A percentile compares a stretch with the other conserved stretches of the same genome.
These are phyloP conservation scores for Phytopythium mirpurense DNA, from an alignment of 352 stramenopile species.

Conservation along the genomic window DNA sequence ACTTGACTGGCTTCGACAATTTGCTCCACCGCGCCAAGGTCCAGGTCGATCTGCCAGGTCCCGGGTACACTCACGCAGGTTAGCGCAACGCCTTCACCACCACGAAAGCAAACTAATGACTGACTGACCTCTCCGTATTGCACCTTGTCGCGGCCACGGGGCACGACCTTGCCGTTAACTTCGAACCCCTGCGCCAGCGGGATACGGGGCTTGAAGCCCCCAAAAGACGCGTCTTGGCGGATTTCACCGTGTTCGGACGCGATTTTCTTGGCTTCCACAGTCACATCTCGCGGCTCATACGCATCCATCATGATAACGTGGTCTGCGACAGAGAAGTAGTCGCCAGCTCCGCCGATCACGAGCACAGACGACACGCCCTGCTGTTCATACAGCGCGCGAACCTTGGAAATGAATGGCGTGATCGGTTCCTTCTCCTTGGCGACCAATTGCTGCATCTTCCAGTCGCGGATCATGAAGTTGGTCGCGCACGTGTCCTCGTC, in stretches of 20 bases:
- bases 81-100: neutral
- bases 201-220: constrained; percentile 45
- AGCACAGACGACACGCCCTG: constrained; percentile 91
- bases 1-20: constrained; percentile 88
- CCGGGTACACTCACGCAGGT: neutral
- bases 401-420: constrained; percentile 95
- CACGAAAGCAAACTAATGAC: neutral
- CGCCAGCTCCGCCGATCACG: constrained; percentile 94
- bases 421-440: constrained; percentile 96
- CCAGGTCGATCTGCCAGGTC: constrained; percentile 59
- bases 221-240: constrained; percentile 43
- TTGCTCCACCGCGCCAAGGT: constrained; percentile 83
- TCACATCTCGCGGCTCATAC: constrained; percentile 92
- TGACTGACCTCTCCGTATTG: constrained; percentile 77
- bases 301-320: constrained; percentile 97
- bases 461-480: constrained; percentile 98
- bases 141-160: constrained; percentile 66
- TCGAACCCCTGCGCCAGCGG: constrained; percentile 48
- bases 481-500: constrained; percentile 97
- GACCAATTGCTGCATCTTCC: constrained; percentile 96
- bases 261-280: constrained; percentile 89
- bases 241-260: constrained; percentile 57
- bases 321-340: constrained; percentile 97
- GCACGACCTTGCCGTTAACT: constrained; percentile 72
- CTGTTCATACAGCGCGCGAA: constrained; percentile 89